Evolutionary conservation across 495 filamentous ascomycete species (phyloP), one percentile per base, ranked within the genome.

Genomic region (Aspergillus mulundensis): DNA sequence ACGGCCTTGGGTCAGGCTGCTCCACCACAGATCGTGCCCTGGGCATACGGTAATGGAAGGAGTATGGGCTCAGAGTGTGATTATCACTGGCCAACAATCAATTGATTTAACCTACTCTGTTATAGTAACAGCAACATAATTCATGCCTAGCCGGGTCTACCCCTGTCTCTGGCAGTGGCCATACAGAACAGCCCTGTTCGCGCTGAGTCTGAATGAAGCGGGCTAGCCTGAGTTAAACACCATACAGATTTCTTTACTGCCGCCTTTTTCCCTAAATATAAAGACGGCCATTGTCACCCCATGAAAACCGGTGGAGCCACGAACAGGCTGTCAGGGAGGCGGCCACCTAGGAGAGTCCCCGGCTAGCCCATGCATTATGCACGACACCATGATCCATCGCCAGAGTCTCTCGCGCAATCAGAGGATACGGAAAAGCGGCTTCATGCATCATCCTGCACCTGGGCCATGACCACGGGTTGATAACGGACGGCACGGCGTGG

Each of bases 401-500:
- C 18, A 24, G 47, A 43, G 15, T 39, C 50, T 28, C 21, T 23
- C 49, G 34, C 25, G 19, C 54, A 60, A 52, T 48, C 47, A 59
- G 49, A 32, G 39, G 41, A 40, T 53, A 50, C 18, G 43, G 50
- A 48, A 28, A 56, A 49, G 57, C 54, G 57, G 53, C 52, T 52
- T 52, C 53, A 57, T 62, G 60, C 60, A 63, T 54, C 36, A 20
- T 47, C 44, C 58, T 56, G 57, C 50, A 32, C 28, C 43, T 52
- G 20, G 57, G 43, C 39, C 44, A 51, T 19, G 19, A 30, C 42
- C 11, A 14, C 16, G 16, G 14, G 4, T 5, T 38, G 1, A 23
- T 28, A 16, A 50, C 46, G 30, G 32, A 45, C 28, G 36, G 48
- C 18, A 39, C 30, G 48, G 34, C 23, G 32, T n/a, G 7, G n/a